Conservation (phyloP, 2,329 filamentous ascomycete genomes). For the Chaetomium strumarium region DNA sequence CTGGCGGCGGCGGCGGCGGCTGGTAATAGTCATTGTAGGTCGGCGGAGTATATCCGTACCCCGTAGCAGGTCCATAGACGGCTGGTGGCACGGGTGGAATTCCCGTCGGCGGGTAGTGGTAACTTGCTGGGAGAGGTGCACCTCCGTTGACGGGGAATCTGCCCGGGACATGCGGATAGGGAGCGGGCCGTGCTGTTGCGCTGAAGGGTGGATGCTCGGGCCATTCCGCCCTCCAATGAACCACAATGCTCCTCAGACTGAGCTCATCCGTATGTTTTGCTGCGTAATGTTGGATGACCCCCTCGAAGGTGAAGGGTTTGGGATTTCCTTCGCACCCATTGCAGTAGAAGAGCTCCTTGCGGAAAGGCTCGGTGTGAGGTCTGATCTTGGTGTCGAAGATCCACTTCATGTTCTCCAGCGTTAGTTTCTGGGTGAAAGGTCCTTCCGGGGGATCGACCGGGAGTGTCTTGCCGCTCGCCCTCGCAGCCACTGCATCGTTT, state of each 20-base stretch:
- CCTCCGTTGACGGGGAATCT: conserved; percentile 7
- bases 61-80: conserved; percentile 22
- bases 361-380: conserved; percentile 57
- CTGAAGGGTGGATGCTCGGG: conserved; percentile 68
- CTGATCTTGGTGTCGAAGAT: conserved; percentile 73
- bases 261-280: conserved; percentile 71
- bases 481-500: conserved; percentile 45
- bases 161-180: conserved; percentile 8
- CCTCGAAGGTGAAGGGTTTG: conserved; percentile 71
- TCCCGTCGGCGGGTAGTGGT: conserved; percentile 15
- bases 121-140: conserved; percentile 12
- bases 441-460: conserved; percentile 45
- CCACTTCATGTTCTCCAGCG: conserved; percentile 82
- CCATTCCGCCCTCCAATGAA: conserved; percentile 79
- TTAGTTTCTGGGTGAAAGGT: conserved; percentile 56
- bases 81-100: conserved; percentile 11
- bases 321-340: conserved; percentile 57
- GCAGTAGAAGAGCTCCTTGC: conserved; percentile 72
- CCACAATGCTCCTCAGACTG: conserved; percentile 64
- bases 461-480: conserved; percentile 40
- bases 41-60: conserved; percentile 30
- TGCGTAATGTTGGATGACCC: conserved; percentile 75
- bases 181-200: conserved; percentile 45
- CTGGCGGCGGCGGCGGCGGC: conserved; percentile 13
- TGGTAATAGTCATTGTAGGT: conserved; percentile 30